Base-by-base conservation (phyloP, 768 basidiomycete genomes). In the Lactifluus pinguis region DNA sequence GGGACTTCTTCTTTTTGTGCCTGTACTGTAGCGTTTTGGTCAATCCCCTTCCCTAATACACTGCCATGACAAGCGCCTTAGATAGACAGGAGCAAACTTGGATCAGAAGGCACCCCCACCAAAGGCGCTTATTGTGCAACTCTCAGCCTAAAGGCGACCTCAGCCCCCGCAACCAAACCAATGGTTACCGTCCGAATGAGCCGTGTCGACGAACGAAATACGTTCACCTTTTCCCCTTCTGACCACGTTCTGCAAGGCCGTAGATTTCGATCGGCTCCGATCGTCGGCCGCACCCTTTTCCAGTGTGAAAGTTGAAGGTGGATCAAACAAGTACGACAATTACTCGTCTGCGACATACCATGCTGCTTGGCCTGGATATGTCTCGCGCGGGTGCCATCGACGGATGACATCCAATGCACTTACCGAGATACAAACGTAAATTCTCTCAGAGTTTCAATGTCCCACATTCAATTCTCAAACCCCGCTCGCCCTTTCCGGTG, bases 41-140 rank as follows among this genome's bases (percentile, higher is more conserved):
- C 29, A 30, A 57, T 4, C 4, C 60, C n/a, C 49, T 61, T 61
- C n/a, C 60, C 60, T 41, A 52, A 39, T 51, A 47, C 49, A 51
- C 49, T 47, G 49, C 49, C 42, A 56, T 13, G 25, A 55, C 60
- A 55, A 50, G 60, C 60, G 49, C 60, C 49, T 29, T 44, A 61
- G 60, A 48, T 61, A 50, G 60, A 39, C 54, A 56, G 49, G 55
- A 61, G 50, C 55, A 38, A 41, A 34, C 55, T 61, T 57, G 55
- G 60, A 61, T 61, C 55, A 61, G 60, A 61, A 61, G 55, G 32
- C 50, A 15, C 50, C 38, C 38, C 49, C 44, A 25, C 1, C 55
- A 61, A 48, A 52, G 55, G 60, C 60, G 60, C 55, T 55, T 53
- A 57, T 53, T 34, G 11, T 54, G 38, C 49, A 29, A 55, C 51